Evolutionary conservation across 352 stramenopile genomes (phyloP).

Genomic region (Phytopythium oedochilum): DNA sequence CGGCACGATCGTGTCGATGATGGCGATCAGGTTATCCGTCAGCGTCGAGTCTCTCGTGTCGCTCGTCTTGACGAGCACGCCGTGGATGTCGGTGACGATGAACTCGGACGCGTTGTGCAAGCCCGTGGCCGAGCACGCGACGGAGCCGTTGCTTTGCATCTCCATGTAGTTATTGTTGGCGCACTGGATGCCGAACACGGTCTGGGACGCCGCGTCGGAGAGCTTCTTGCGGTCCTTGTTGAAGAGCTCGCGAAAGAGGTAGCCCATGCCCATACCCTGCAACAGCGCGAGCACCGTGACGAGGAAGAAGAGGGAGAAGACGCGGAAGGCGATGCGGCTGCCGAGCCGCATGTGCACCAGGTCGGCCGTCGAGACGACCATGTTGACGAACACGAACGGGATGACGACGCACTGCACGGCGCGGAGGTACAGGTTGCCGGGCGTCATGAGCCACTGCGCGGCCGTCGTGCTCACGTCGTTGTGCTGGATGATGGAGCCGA

Average conservation of each 20-base stretch:
- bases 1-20: constrained; percentile 59
- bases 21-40: constrained; percentile 57
- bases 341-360: constrained; percentile 49
- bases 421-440: constrained; percentile 68
- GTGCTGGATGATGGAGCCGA: constrained; percentile 50
- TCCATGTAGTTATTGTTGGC: constrained; percentile 64
- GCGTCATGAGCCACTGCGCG: constrained; percentile 62
- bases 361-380: constrained; percentile 64
- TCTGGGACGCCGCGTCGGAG: constrained; percentile 21
- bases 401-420: constrained; percentile 76
- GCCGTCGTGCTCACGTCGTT: constrained; percentile 36
- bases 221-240: constrained; percentile 19
- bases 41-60: constrained; percentile 38
- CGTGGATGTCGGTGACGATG: constrained; percentile 52
- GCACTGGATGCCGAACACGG: constrained; percentile 73
- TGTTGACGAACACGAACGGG: constrained; percentile 76
- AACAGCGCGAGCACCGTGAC: constrained; percentile 39
- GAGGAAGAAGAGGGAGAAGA: constrained; percentile 37
- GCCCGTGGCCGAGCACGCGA: constrained; percentile 47
- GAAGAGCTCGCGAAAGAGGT: constrained; percentile 41
- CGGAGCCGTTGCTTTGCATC: constrained; percentile 33
- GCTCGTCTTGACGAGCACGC: constrained; percentile 39
- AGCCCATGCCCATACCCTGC: constrained; percentile 57
- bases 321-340: constrained; percentile 33
- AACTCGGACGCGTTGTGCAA: constrained; percentile 44